A percentile compares a stretch with the other conserved stretches of the same genome.
Evolutionary conservation across 2,329 filamentous ascomycete species (phyloP).

Genomic region (Aspergillus sp.): DNA sequence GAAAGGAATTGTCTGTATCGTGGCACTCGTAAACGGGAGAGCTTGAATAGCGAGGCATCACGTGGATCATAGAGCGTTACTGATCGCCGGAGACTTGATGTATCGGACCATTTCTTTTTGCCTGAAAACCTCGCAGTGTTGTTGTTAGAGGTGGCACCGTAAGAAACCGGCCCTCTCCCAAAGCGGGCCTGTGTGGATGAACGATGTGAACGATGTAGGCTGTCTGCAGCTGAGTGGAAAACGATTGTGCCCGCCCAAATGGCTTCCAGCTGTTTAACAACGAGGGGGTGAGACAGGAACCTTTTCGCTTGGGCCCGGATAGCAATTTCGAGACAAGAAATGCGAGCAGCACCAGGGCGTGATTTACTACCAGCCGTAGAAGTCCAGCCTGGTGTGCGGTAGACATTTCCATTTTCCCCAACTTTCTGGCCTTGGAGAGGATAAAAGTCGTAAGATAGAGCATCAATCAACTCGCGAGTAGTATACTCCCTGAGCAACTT

Average conservation of each 20-base stretch:
- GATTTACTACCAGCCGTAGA: slow-evolving; percentile 43
- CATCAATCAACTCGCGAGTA: slow-evolving; percentile 88
- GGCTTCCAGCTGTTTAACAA: slow-evolving; percentile 91
- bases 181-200: slow-evolving; percentile 42
- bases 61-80: slow-evolving; percentile 87
- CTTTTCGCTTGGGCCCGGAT: slow-evolving; percentile 91
- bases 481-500: slow-evolving; percentile 86
- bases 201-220: slow-evolving; percentile 75
- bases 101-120: slow-evolving; percentile 19
- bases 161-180: slow-evolving; percentile 16
- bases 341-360: slow-evolving; percentile 65
- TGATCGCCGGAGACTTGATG: slow-evolving; percentile 56
- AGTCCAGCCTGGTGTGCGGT: slow-evolving; percentile 37
- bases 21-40: slow-evolving; percentile 85
- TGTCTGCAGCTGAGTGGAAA: slow-evolving; percentile 87
- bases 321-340: slow-evolving; percentile 88
- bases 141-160: slow-evolving; percentile 25
- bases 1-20: slow-evolving; percentile 89
- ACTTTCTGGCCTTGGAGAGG: slow-evolving; percentile 77
- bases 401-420: slow-evolving; percentile 35
- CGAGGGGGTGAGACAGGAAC: slow-evolving; percentile 85
- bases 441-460: slow-evolving; percentile 91
- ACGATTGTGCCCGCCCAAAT: slow-evolving; percentile 97
- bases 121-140: slow-evolving; percentile 11
- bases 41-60: slow-evolving; percentile 86